Percentiles rank a stretch among this genome's conserved stretches.
phyloP scores from a whole-genome alignment of 352 stramenopile species.

The Globisporangium abappressorium region DNA sequence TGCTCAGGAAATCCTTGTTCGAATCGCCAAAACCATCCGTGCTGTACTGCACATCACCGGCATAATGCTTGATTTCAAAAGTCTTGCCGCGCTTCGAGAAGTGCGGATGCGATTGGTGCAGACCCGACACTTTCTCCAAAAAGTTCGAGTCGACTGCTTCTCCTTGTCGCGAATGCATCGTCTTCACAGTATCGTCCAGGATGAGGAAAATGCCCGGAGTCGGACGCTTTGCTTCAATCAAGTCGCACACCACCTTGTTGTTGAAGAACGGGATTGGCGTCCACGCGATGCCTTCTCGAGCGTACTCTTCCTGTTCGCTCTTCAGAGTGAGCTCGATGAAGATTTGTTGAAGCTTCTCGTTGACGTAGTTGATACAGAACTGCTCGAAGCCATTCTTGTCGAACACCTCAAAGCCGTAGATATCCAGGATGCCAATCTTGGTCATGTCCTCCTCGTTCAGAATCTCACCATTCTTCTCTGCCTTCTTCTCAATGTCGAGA shows the following conservation, averaged over 20 bases:
- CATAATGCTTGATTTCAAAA: constrained; percentile 86
- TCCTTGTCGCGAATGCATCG: constrained; percentile 82
- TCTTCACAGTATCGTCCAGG: constrained; percentile 84
- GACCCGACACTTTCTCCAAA: constrained; percentile 68
- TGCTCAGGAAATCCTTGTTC: constrained; percentile 82
- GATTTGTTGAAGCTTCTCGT: constrained; percentile 93
- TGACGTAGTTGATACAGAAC: constrained; percentile 95
- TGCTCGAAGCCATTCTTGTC: constrained; percentile 94
- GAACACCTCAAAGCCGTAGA: constrained; percentile 97
- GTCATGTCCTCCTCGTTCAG: constrained; percentile 72
- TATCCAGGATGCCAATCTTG: constrained; percentile 93
- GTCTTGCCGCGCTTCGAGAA: constrained; percentile 85
- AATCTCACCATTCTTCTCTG: constrained; percentile 74
- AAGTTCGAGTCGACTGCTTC: constrained; percentile 80
- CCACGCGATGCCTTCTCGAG: constrained; percentile 92
- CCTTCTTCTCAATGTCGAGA: constrained; percentile 80
- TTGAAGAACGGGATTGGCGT: constrained; percentile 92
- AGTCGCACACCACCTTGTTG: constrained; percentile 89
- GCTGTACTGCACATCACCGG: constrained; percentile 83
- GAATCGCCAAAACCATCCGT: constrained; percentile 79
- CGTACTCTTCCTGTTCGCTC: constrained; percentile 94
- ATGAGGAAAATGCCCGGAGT: constrained; percentile 82
- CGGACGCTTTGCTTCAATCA: constrained; percentile 76
- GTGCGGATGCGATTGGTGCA: constrained; percentile 66
- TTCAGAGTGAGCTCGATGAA: constrained; percentile 91